Evolutionary conservation across 495 filamentous ascomycete genomes (phyloP).

Genomic region (Chlorociboria aeruginascens): DNA sequence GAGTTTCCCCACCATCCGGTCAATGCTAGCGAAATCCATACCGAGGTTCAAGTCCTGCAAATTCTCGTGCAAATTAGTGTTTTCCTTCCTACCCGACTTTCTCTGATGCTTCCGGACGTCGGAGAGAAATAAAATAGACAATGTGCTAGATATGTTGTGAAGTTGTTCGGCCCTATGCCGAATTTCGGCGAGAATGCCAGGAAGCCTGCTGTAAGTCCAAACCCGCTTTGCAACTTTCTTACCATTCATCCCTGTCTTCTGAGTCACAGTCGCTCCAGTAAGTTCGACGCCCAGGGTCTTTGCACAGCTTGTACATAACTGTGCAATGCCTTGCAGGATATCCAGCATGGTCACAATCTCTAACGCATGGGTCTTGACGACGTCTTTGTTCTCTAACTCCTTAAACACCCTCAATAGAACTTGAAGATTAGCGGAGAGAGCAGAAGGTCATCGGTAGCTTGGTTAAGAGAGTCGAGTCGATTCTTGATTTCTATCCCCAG

Average conservation of each 20-base stretch:
- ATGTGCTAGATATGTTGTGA: slow-evolving; percentile 16
- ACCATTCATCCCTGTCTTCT: slow-evolving; percentile 15
- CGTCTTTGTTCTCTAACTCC: slow-evolving; percentile 15
- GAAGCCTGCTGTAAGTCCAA: too few relatives aligned
- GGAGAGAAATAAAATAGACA: slow-evolving; percentile 15
- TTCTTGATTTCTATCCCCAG: slow-evolving; percentile 14
- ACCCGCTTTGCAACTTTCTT: slow-evolving; percentile 17
- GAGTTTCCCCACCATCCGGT: slow-evolving; percentile 16
- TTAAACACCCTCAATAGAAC: slow-evolving; percentile 17
- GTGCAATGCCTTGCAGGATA: slow-evolving; percentile 18
- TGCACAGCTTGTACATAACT: slow-evolving; percentile 15
- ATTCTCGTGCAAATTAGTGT: slow-evolving; percentile 13
- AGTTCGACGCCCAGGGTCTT: slow-evolving; percentile 16
- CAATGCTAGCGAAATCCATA: slow-evolving; percentile 16
- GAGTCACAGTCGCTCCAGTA: slow-evolving; percentile 15
- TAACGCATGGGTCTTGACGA: slow-evolving; percentile 16
- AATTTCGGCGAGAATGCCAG: too few relatives aligned
- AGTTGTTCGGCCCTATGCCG: too few relatives aligned
- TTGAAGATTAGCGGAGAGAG: slow-evolving; percentile 15
- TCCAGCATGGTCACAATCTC: slow-evolving; percentile 17
- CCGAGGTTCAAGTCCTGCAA: slow-evolving; percentile 12
- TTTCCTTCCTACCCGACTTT: slow-evolving; percentile 16
- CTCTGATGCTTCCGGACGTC: slow-evolving; percentile 18
- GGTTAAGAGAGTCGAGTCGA: slow-evolving; percentile 14
- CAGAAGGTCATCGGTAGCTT: slow-evolving; percentile 18